Evolutionary conservation across 2,329 filamentous ascomycete species (phyloP).

Genomic region (Arthroderma uncinatum): DNA sequence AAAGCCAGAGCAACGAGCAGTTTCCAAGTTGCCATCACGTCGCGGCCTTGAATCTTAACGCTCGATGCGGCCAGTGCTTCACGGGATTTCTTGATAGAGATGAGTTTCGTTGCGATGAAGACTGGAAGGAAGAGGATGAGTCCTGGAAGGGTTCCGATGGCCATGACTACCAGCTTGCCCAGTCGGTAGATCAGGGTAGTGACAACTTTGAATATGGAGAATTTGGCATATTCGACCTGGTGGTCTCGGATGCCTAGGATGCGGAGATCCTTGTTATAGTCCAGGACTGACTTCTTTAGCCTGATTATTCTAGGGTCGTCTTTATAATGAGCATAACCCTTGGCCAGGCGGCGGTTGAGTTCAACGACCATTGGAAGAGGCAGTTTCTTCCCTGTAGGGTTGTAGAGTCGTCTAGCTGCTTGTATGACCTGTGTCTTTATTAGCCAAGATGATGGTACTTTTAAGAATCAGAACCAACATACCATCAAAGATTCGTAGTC

Average conservation of each 20-base stretch:
- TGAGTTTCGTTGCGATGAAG: conserved; percentile 71
- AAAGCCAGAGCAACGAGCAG: conserved; percentile 76
- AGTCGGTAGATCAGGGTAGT: conserved; percentile 69
- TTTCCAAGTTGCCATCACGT: conserved; percentile 93
- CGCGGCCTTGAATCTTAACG: conserved; percentile 77
- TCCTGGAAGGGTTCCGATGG: conserved; percentile 73
- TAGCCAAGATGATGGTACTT: not conserved
- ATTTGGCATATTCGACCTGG: conserved; percentile 82
- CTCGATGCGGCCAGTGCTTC: conserved; percentile 75
- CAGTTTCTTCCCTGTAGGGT: conserved; percentile 84
- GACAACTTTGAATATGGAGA: conserved; percentile 65
- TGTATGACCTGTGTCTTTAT: conserved; percentile 58
- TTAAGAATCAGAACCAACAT: conserved; percentile 15
- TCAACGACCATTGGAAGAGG: conserved; percentile 88
- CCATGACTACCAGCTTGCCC: conserved; percentile 63
- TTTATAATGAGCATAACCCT: conserved; percentile 87
- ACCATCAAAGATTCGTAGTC: conserved; percentile 94
- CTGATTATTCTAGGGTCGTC: conserved; percentile 72
- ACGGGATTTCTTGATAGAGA: conserved; percentile 69
- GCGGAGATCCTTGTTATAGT: conserved; percentile 78
- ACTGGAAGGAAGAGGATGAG: conserved; percentile 78
- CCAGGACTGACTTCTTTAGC: conserved; percentile 62
- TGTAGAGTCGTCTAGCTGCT: conserved; percentile 84
- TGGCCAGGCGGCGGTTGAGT: conserved; percentile 78
- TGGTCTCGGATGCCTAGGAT: conserved; percentile 85